These are phyloP conservation scores for Boletus patriciae DNA, from an alignment of 768 basidiomycete species.

Conservation along the genomic window DNA sequence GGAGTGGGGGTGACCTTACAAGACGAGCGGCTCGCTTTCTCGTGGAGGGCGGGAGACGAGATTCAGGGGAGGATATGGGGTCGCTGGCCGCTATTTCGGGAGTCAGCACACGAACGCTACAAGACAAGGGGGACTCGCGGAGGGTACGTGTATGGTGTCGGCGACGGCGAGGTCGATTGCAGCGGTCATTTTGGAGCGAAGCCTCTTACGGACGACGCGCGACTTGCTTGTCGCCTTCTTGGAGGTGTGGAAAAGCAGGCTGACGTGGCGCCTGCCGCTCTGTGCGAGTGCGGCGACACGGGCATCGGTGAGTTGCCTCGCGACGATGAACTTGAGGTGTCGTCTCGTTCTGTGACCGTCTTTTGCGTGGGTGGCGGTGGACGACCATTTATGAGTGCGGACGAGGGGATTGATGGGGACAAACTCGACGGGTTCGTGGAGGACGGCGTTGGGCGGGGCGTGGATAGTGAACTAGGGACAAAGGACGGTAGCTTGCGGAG, in stretches of 20 bases:
- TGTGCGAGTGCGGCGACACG: constrained; percentile 8
- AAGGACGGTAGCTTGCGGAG: constrained; percentile 18
- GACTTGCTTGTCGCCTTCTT: constrained; percentile 29
- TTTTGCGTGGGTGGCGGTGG: background rate
- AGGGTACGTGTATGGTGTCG: background rate
- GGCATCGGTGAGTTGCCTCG: constrained; percentile 10
- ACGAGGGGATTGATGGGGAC: constrained; percentile 22
- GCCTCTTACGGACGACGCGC: constrained; percentile 19
- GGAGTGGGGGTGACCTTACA: too few relatives aligned
- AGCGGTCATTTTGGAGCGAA: constrained; percentile 22
- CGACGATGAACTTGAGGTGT: too few relatives aligned
- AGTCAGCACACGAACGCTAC: background rate
- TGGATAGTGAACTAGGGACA: constrained; percentile 21
- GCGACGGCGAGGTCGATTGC: constrained; percentile 23
- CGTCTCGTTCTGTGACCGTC: background rate
- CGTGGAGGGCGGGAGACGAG: background rate
- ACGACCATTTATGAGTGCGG: background rate
- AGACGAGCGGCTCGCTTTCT: constrained; percentile 2
- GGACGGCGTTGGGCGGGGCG: constrained; percentile 24
- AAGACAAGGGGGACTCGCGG: background rate
- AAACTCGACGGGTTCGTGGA: constrained; percentile 11
- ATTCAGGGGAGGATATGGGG: constrained; percentile 3
- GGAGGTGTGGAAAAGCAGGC: constrained; percentile 20
- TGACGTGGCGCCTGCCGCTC: constrained; percentile 11
- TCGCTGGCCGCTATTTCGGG: background rate